These are phyloP conservation scores for Trypanosoma brucei DNA, from an alignment of 208 protist genomes.

Conservation along the genomic window DNA sequence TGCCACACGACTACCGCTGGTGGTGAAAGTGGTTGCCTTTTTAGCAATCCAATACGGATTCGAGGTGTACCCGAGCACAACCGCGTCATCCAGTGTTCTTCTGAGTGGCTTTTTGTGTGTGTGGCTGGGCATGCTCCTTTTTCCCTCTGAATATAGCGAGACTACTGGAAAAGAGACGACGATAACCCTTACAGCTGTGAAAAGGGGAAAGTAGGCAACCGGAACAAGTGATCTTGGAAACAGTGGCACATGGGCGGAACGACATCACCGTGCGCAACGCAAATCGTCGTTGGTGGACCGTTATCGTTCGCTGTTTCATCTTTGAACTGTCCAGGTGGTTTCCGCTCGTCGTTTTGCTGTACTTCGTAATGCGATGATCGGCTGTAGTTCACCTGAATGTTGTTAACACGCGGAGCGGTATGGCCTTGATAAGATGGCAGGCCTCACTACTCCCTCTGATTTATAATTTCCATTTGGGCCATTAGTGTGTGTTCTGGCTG, in stretches of 20 bases:
- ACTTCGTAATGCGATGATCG: too few species aligned
- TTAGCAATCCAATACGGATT: slow-evolving; percentile 55
- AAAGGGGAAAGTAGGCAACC: not conserved
- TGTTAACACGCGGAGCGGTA: too few species aligned
- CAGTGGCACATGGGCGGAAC: not conserved
- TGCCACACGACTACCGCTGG: slow-evolving; percentile 33
- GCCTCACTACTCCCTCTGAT: too few species aligned
- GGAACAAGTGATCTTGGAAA: not conserved
- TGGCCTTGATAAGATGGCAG: too few species aligned
- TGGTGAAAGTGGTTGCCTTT: slow-evolving; percentile 29
- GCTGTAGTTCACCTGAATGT: too few species aligned
- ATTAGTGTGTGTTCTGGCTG: too few species aligned
- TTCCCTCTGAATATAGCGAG: slow-evolving; percentile 20
- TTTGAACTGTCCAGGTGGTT: too few species aligned
- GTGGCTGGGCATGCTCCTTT: slow-evolving; percentile 40
- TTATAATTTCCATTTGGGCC: too few species aligned
- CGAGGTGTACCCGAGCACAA: slow-evolving; percentile 54
- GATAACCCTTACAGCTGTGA: not conserved
- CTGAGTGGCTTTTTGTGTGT: slow-evolving; percentile 33
- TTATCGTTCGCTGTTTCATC: too few species aligned
- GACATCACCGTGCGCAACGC: too few species aligned
- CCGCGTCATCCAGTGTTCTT: slow-evolving; percentile 39
- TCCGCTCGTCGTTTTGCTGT: too few species aligned
- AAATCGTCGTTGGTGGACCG: too few species aligned
- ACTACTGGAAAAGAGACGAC: not conserved